These are phyloP conservation scores for Volutella citrinella DNA, from an alignment of 2,329 filamentous ascomycete species.

Conservation along the genomic window DNA sequence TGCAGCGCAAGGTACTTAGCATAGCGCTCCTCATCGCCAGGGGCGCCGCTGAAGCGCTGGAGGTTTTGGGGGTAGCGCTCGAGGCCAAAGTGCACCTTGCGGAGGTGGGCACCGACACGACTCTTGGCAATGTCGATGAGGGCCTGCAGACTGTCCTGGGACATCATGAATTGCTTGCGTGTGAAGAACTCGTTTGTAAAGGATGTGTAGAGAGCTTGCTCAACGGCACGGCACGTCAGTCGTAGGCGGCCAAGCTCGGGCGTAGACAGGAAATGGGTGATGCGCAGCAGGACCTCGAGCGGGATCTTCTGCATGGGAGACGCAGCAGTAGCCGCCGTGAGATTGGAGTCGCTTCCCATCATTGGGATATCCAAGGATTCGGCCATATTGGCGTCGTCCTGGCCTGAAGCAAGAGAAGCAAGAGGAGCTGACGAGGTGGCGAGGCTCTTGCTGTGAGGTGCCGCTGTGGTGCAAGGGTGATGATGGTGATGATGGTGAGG, in stretches of 20 bases:
- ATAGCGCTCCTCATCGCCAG: constrained; percentile 11
- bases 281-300: constrained; percentile 55
- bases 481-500: too few relatives aligned
- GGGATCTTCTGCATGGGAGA: constrained; percentile 42
- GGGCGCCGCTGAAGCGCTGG: constrained; percentile 3
- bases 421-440: too few relatives aligned
- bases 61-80: constrained; percentile 19
- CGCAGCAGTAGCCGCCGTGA: background rate
- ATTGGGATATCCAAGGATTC: too few relatives aligned
- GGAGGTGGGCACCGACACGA: constrained; percentile 37
- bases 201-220: constrained; percentile 49
- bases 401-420: too few relatives aligned
- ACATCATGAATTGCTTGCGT: constrained; percentile 64
- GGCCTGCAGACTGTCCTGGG: constrained; percentile 51
- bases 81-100: constrained; percentile 31
- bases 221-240: constrained; percentile 51
- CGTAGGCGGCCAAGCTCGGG: constrained; percentile 54
- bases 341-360: constrained; percentile 4
- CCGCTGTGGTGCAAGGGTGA: too few relatives aligned
- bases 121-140: constrained; percentile 52
- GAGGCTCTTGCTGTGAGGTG: too few relatives aligned
- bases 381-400: too few relatives aligned
- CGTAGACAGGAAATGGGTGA: constrained; percentile 52
- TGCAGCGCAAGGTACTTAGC: constrained; percentile 15
- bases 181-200: constrained; percentile 64